Evolutionary conservation across 345 rosid genomes (phyloP).

Genomic region (Bruguiera sexangula): DNA sequence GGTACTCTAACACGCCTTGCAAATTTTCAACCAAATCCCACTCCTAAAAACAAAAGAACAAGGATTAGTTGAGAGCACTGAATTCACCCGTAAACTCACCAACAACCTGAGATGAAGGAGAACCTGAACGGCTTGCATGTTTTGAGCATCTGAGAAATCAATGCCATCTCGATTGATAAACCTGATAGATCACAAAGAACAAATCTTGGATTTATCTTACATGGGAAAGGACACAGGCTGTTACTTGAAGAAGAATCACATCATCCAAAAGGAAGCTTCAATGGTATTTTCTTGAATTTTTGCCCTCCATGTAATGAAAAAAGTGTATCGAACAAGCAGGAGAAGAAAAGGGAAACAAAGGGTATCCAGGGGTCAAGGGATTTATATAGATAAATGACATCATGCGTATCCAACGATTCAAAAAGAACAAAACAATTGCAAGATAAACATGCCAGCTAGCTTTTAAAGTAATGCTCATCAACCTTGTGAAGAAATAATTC

Average conservation of each 20-base stretch:
- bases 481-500: not conserved
- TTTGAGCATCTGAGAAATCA: constrained; percentile 93
- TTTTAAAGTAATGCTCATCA: not conserved
- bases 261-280: not conserved
- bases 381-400: no score
- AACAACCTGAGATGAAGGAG: constrained; percentile 11
- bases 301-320: not conserved
- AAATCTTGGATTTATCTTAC: not conserved
- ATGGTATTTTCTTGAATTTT: not conserved
- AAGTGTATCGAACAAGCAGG: not conserved
- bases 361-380: not conserved
- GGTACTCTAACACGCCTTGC: constrained; percentile 81
- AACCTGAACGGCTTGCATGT: constrained; percentile 94
- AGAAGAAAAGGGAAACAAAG: not conserved
- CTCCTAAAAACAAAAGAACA: constrained; percentile 42
- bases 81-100: constrained; percentile 11
- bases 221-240: not conserved
- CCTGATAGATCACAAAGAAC: constrained; percentile 36
- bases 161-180: constrained; percentile 85
- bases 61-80: constrained; percentile 2
- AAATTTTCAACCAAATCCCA: constrained; percentile 91
- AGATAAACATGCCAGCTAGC: not conserved
- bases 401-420: not conserved
- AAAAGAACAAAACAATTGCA: not conserved
- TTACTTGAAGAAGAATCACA: not conserved